Conservation (phyloP, 2,329 filamentous ascomycete genomes). For the Corynespora cassiicola region DNA sequence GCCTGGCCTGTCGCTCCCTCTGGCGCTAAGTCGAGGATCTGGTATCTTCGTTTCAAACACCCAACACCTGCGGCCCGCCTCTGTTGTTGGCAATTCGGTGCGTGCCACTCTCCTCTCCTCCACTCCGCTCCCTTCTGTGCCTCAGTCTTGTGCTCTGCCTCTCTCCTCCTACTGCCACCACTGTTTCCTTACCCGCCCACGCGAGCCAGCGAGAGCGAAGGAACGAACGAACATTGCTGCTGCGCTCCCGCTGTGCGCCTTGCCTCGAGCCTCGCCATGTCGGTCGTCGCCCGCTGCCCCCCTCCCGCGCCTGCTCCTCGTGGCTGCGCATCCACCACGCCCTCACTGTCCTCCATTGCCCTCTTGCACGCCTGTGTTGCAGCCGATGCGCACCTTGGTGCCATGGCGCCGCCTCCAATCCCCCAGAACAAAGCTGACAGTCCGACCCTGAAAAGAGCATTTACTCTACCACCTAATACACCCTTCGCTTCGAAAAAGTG, state of each 20-base stretch:
- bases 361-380: conserved; percentile 9
- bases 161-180: conserved; percentile 1
- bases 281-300: conserved; percentile 15
- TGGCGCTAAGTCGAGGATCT: conserved; percentile 51
- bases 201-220: not conserved
- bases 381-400: conserved; percentile 8
- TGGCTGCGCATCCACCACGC: conserved; percentile 7
- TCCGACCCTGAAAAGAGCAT: conserved; percentile 41
- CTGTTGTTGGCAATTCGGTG: conserved; percentile 39
- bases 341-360: conserved; percentile 7
- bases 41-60: conserved; percentile 48
- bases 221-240: conserved; percentile 1
- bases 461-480: conserved; percentile 40
- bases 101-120: conserved; percentile 30
- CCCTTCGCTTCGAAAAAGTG: conserved; percentile 38
- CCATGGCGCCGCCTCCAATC: conserved; percentile 34
- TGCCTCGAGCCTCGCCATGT: conserved; percentile 12
- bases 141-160: conserved; percentile 14
- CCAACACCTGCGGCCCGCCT: conserved; percentile 27
- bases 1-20: conserved; percentile 45
- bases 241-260: conserved; percentile 5
- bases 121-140: too few relatives aligned
- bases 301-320: conserved; percentile 9
- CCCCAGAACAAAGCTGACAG: conserved; percentile 43
- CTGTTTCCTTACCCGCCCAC: conserved; percentile 7